These are phyloP conservation scores for Exsudoporus floridanus DNA, from an alignment of 1,284 basidiomycete genomes.

Conservation along the genomic window DNA sequence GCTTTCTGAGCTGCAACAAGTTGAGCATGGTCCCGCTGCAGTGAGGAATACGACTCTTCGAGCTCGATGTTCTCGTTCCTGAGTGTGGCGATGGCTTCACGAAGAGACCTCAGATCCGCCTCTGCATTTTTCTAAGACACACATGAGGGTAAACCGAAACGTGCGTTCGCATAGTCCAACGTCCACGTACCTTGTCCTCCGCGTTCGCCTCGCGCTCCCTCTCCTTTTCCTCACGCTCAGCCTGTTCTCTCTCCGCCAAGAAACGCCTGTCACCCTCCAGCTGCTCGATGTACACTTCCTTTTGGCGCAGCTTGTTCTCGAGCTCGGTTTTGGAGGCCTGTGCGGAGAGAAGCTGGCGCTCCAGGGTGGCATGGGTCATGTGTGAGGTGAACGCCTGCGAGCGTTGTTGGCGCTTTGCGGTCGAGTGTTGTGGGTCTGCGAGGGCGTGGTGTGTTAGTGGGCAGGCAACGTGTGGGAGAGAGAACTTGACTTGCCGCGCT, in stretches of 20 bases:
- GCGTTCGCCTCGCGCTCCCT: conserved; percentile 45
- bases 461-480: not conserved
- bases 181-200: conserved; percentile 52
- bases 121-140: conserved; percentile 34
- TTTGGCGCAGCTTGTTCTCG: conserved; percentile 63
- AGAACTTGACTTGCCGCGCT: conserved; percentile 46
- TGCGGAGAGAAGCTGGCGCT: conserved; percentile 57
- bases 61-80: conserved; percentile 58
- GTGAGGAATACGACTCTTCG: conserved; percentile 47
- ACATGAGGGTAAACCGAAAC: not conserved
- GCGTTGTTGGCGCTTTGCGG: conserved; percentile 61
- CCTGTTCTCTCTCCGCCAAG: conserved; percentile 58
- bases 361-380: conserved; percentile 56
- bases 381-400: conserved; percentile 58
- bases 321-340: conserved; percentile 60
- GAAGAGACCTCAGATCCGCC: conserved; percentile 48
- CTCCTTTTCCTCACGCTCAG: conserved; percentile 52
- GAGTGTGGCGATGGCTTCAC: conserved; percentile 45
- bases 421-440: conserved; percentile 58
- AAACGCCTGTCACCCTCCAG: conserved; percentile 66
- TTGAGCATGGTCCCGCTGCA: conserved; percentile 47
- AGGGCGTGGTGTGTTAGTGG: not conserved
- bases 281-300: conserved; percentile 53
- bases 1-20: conserved; percentile 48
- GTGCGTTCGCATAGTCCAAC: not conserved